These are phyloP conservation scores for Magnaporthiopsis poae DNA, from an alignment of 2,329 filamentous ascomycete genomes.

Conservation along the genomic window DNA sequence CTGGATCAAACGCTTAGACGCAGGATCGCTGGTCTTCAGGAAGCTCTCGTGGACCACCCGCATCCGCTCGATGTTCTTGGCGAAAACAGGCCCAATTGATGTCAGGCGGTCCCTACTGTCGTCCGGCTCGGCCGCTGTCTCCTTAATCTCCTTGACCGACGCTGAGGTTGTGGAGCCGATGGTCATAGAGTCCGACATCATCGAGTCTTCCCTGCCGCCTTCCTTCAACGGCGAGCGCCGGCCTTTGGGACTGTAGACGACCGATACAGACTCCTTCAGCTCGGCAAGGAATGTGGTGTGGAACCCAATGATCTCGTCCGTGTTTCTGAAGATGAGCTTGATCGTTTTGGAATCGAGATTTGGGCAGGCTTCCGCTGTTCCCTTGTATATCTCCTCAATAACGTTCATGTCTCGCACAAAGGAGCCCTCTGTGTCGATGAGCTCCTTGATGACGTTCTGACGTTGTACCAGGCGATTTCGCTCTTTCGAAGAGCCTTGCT, in stretches of 20 bases:
- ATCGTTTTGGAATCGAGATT: slow-evolving; percentile 74
- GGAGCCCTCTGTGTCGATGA: slow-evolving; percentile 83
- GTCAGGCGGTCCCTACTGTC: slow-evolving; percentile 45
- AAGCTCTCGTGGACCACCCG: slow-evolving; percentile 52
- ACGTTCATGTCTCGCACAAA: slow-evolving; percentile 96
- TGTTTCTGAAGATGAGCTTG: slow-evolving; percentile 85
- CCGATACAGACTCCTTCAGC: slow-evolving; percentile 69
- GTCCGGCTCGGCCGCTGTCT: slow-evolving; percentile 31
- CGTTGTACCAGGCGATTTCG: slow-evolving; percentile 69
- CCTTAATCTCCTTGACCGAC: slow-evolving; percentile 20
- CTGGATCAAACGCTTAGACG: slow-evolving; percentile 50
- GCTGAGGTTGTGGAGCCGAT: slow-evolving; percentile 24
- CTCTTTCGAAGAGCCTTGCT: slow-evolving; percentile 40
- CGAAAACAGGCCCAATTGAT: slow-evolving; percentile 43
- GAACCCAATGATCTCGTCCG: slow-evolving; percentile 79
- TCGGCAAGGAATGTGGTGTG: slow-evolving; percentile 69
- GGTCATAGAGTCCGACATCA: slow-evolving; percentile 22
- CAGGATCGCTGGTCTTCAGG: slow-evolving; percentile 52
- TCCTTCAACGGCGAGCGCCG: slow-evolving; percentile 34
- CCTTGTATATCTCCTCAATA: slow-evolving; percentile 93
- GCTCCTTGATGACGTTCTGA: slow-evolving; percentile 76
- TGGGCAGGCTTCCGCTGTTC: slow-evolving; percentile 72
- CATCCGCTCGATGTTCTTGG: slow-evolving; percentile 49
- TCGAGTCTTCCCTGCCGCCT: slow-evolving; percentile 18
- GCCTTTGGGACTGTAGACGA: slow-evolving; percentile 61